A percentile compares a stretch with the other conserved stretches of the same genome.
These are phyloP conservation scores for Cordyceps militaris DNA, from an alignment of 2,329 filamentous ascomycete species.

Conservation along the genomic window DNA sequence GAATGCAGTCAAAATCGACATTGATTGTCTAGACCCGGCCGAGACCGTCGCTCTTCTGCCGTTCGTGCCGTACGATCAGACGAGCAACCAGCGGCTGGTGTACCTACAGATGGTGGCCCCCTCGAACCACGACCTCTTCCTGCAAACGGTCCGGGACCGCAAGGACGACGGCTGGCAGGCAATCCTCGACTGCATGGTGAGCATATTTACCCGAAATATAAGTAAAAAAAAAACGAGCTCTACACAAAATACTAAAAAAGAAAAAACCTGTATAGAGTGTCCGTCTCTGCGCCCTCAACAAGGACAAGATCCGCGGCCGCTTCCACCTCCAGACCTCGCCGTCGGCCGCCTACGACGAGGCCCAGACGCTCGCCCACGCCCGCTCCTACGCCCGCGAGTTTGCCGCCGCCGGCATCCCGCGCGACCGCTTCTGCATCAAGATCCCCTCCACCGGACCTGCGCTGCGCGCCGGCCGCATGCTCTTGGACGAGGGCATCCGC, in stretches of 20 bases:
- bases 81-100: slow-evolving; percentile 10
- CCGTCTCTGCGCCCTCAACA: slow-evolving; percentile 17
- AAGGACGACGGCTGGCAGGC: slow-evolving; percentile 19
- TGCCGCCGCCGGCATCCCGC: slow-evolving; percentile 14
- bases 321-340: slow-evolving; percentile 20
- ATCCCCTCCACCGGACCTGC: slow-evolving; percentile 18
- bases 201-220: slow-evolving; percentile 35
- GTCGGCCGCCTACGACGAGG: slow-evolving; percentile 14
- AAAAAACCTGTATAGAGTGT: slow-evolving; percentile 13
- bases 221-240: background rate
- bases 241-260: background rate
- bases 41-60: slow-evolving; percentile 16
- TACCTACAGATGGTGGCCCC: slow-evolving; percentile 2
- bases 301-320: slow-evolving; percentile 17
- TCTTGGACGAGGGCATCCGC: slow-evolving; percentile 19
- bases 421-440: slow-evolving; percentile 19
- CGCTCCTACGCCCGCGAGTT: slow-evolving; percentile 17
- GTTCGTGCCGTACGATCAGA: slow-evolving; percentile 3
- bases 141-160: slow-evolving; percentile 6
- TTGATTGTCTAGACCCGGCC: slow-evolving; percentile 17
- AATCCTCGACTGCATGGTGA: slow-evolving; percentile 9
- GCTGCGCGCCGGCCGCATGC: slow-evolving; percentile 14
- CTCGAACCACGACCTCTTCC: background rate
- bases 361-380: slow-evolving; percentile 17
- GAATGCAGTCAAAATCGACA: slow-evolving; percentile 4